phyloP scores from a whole-genome alignment of 305 asterid species.

The Solanum hybrid region DNA sequence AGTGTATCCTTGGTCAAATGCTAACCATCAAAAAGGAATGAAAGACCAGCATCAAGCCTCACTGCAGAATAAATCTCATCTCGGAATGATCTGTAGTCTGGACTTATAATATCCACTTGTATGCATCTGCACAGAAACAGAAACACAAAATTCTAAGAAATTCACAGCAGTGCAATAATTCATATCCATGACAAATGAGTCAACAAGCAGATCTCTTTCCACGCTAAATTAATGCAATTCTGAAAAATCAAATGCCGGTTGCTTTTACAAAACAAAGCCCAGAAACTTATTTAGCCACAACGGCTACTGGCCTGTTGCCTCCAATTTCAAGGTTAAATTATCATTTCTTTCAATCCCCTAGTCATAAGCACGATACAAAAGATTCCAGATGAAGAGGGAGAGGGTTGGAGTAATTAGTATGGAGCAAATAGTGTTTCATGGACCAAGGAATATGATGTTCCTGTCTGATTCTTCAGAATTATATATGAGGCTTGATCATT shows the following conservation, averaged over 20 bases:
- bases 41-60: conserved; percentile 14
- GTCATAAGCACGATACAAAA: not conserved
- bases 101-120: not conserved
- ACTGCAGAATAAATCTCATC: conserved; percentile 18
- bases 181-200: not conserved
- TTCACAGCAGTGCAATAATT: not conserved
- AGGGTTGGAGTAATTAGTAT: not conserved
- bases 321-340: not conserved
- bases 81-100: not conserved
- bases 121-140: not conserved
- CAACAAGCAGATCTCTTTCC: not conserved
- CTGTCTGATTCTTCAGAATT: not conserved
- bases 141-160: not conserved
- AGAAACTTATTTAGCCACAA: not conserved
- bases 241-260: not conserved
- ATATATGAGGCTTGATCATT: not conserved
- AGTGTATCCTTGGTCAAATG: not conserved
- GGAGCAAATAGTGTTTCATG: not conserved
- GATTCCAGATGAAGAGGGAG: not conserved
- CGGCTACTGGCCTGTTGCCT: not conserved
- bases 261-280: not conserved
- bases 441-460: not conserved
- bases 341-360: not conserved
- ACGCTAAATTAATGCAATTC: not conserved
- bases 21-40: not conserved